phyloP scores from a whole-genome alignment of 768 basidiomycete genomes.

The Pleurotus citrinopileatus region DNA sequence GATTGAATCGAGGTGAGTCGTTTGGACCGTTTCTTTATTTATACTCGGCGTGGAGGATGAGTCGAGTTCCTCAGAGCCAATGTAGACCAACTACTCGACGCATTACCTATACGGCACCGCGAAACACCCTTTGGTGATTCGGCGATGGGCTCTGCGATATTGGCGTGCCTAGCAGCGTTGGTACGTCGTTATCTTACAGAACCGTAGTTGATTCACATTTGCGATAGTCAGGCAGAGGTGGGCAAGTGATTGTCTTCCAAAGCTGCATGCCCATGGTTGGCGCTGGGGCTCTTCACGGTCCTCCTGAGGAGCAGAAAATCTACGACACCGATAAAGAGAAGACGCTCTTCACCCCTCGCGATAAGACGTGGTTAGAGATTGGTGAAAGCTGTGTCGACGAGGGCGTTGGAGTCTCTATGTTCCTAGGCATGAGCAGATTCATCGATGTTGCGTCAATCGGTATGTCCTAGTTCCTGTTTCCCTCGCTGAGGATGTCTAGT shows the following conservation, averaged over 20 bases:
- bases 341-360: slow-evolving; percentile 75
- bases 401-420: slow-evolving; percentile 88
- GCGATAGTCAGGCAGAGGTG: slow-evolving; percentile 62
- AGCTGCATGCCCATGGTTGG: slow-evolving; percentile 69
- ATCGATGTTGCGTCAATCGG: slow-evolving; percentile 90
- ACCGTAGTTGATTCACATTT: slow-evolving; percentile 9
- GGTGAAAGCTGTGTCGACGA: slow-evolving; percentile 88
- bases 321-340: slow-evolving; percentile 88
- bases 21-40: neutral
- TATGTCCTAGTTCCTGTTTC: slow-evolving; percentile 23
- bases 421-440: slow-evolving; percentile 75
- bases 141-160: slow-evolving; percentile 77
- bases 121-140: slow-evolving; percentile 47
- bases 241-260: slow-evolving; percentile 74
- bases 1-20: slow-evolving; percentile 59
- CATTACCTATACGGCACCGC: slow-evolving; percentile 61
- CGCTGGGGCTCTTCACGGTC: slow-evolving; percentile 60
- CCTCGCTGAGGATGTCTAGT: neutral
- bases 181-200: slow-evolving; percentile 36
- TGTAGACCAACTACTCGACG: slow-evolving; percentile 64
- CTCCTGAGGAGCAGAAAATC: slow-evolving; percentile 57
- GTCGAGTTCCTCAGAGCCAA: slow-evolving; percentile 37
- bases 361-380: slow-evolving; percentile 73
- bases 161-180: slow-evolving; percentile 68
- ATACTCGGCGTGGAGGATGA: slow-evolving; percentile 7